phyloP scores from a whole-genome alignment of 129 eudicot species.

The Ambrosia artemisiifolia region DNA sequence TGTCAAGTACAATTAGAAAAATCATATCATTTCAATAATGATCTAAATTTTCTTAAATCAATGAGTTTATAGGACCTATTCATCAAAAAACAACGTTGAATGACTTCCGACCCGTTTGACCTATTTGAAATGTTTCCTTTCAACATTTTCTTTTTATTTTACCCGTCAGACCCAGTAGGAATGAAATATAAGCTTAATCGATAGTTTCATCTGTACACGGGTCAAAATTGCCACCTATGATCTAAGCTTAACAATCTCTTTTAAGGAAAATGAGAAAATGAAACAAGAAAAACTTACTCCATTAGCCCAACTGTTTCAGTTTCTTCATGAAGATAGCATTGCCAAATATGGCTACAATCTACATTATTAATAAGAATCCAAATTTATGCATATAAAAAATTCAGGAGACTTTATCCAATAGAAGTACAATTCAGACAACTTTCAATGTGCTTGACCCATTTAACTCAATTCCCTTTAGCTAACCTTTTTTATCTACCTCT shows the following conservation, averaged over 20 bases:
- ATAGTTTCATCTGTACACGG: not conserved
- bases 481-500: no score
- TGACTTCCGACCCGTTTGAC: not conserved
- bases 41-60: not conserved
- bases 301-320: conserved; percentile 61
- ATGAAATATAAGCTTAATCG: not conserved
- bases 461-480: no score
- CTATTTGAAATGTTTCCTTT: not conserved
- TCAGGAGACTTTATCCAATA: no score
- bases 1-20: not conserved
- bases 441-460: no score
- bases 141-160: not conserved
- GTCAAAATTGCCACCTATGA: not conserved
- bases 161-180: not conserved
- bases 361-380: no score
- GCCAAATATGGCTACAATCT: no score
- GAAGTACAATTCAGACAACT: no score
- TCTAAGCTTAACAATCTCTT: conserved; percentile 5
- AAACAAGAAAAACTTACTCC: conserved; percentile 54
- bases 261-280: not conserved
- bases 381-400: no score
- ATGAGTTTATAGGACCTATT: not conserved
- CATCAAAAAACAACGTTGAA: not conserved
- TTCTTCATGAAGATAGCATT: no score
- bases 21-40: not conserved